phyloP scores from a whole-genome alignment of 2,329 filamentous ascomycete genomes.

The Zymoseptoria crescenta region DNA sequence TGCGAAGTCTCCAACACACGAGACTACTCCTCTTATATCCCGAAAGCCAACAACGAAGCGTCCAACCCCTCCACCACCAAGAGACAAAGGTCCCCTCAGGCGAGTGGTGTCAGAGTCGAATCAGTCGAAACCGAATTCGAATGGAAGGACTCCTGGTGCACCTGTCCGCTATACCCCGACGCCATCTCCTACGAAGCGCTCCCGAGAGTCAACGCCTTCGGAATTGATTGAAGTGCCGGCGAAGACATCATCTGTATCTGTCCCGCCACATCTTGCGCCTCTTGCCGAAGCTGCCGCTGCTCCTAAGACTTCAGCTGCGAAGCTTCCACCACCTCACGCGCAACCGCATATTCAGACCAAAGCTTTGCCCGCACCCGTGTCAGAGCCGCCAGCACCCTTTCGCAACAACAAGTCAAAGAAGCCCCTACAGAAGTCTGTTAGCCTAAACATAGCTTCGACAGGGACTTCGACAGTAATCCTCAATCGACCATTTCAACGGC shows the following conservation, averaged over 20 bases:
- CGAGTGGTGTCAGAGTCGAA: slow-evolving; percentile 15
- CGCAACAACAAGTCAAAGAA: slow-evolving; percentile 9
- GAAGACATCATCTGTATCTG: background rate
- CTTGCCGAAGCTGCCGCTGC: background rate
- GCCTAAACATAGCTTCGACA: slow-evolving; percentile 18
- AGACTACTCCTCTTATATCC: background rate
- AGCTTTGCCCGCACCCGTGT: background rate
- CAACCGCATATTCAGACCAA: background rate
- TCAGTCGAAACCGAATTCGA: background rate
- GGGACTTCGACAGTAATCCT: slow-evolving; percentile 24
- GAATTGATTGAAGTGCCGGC: background rate
- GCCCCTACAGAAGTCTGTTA: slow-evolving; percentile 18
- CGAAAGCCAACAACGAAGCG: background rate
- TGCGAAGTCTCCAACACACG: background rate
- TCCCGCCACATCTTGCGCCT: background rate
- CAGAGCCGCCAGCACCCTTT: background rate
- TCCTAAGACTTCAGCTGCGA: background rate
- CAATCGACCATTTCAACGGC: slow-evolving; percentile 24
- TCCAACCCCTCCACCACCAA: background rate
- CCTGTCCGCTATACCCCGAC: slow-evolving; percentile 24
- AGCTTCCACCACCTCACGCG: slow-evolving; percentile 1
- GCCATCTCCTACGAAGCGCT: slow-evolving; percentile 17
- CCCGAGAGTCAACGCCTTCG: slow-evolving; percentile 8
- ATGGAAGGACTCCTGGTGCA: slow-evolving; percentile 20
- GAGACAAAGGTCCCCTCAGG: slow-evolving; percentile 10